A percentile compares a stretch with the other conserved stretches of the same genome.
Evolutionary conservation across 192 early-diverging fungal genomes (phyloP).

Genomic region (Gaertneriomyces sp.): DNA sequence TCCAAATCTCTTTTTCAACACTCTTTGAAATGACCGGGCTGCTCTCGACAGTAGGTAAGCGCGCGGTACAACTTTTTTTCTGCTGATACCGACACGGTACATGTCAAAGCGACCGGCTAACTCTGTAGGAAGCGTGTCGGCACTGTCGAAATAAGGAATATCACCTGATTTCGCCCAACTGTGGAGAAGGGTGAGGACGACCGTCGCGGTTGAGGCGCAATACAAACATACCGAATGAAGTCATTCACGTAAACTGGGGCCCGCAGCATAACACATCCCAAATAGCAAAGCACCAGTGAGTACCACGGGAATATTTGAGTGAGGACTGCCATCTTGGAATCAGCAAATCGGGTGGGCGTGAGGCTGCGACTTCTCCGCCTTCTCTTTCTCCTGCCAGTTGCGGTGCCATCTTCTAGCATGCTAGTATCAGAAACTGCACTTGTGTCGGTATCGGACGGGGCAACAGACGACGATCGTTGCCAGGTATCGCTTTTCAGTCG

Average conservation of each 20-base stretch:
- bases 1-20: slow-evolving; percentile 12
- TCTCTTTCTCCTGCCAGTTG: neutral
- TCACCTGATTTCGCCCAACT: slow-evolving; percentile 4
- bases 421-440: neutral
- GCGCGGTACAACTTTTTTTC: slow-evolving; percentile 12
- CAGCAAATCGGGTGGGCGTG: neutral
- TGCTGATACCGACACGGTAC: slow-evolving; percentile 2
- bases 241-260: slow-evolving; percentile 16
- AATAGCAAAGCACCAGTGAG: slow-evolving; percentile 18
- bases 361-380: slow-evolving; percentile 4
- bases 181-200: neutral
- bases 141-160: slow-evolving; percentile 13
- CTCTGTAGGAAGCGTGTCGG: slow-evolving; percentile 9
- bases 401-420: neutral
- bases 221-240: slow-evolving; percentile 14
- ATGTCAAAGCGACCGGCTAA: slow-evolving; percentile 7
- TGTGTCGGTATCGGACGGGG: slow-evolving; percentile 5
- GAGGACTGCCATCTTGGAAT: neutral
- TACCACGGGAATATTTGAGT: slow-evolving; percentile 10
- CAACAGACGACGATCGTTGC: slow-evolving; percentile 5
- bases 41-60: neutral
- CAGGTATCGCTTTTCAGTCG: slow-evolving; percentile 7
- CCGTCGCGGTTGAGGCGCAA: no score
- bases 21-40: neutral
- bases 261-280: slow-evolving; percentile 20